Evolutionary conservation across 306 rosid species (phyloP).

Genomic region (Quercus aquifolioides): DNA sequence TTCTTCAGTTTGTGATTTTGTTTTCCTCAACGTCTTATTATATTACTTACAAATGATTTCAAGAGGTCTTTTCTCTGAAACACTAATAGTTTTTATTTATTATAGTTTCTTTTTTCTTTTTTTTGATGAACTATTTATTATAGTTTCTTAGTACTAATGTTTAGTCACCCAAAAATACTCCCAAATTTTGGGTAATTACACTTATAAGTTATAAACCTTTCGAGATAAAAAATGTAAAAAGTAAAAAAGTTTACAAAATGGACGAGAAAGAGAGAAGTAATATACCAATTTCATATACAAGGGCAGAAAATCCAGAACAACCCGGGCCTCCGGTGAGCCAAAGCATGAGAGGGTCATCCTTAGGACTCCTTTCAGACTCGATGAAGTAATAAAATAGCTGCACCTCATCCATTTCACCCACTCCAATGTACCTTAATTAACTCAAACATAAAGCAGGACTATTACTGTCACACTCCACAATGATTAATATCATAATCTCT

Average conservation of each 20-base stretch:
- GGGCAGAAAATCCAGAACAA: slow-evolving; percentile 27
- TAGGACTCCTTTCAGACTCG: slow-evolving; percentile 29
- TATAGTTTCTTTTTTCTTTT: too few species aligned
- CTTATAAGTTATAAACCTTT: not conserved
- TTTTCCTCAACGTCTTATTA: too few species aligned
- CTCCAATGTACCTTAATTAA: slow-evolving; percentile 27
- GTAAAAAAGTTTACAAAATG: not conserved
- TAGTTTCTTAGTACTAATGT: too few species aligned
- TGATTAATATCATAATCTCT: not conserved
- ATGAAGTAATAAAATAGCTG: slow-evolving; percentile 33
- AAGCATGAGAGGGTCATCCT: slow-evolving; percentile 22
- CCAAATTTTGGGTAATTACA: too few species aligned
- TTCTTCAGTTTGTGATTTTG: too few species aligned
- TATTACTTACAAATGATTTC: too few species aligned
- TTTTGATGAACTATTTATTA: too few species aligned
- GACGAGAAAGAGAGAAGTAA: not conserved
- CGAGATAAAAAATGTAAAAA: not conserved
- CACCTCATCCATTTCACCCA: slow-evolving; percentile 29
- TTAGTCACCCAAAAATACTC: too few species aligned
- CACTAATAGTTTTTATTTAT: too few species aligned
- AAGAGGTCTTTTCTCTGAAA: too few species aligned
- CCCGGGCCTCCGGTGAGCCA: slow-evolving; percentile 40
- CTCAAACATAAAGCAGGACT: not conserved
- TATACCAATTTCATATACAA: slow-evolving; percentile 29
- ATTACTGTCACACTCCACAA: not conserved